Evolutionary conservation across 495 filamentous ascomycete species (phyloP), one percentile per base, ranked within the genome.

Genomic region (Daldinia decipiens): DNA sequence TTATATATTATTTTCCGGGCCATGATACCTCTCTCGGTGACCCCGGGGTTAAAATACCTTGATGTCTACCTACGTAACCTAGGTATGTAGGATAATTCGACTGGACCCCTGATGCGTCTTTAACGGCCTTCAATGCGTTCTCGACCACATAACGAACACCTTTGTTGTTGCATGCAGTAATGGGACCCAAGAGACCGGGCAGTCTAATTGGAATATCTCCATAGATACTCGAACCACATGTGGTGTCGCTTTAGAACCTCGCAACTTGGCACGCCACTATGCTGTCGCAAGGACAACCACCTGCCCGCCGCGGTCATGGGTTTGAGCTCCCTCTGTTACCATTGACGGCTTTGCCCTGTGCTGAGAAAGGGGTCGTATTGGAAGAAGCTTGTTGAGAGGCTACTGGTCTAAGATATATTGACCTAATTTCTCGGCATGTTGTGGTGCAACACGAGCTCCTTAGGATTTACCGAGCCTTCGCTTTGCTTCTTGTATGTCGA

Each of bases 291-390:
- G 40, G 54, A 60, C 56, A 19, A 4, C 27, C 39, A 57, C 54
- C 38, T 38, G 9, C 29, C 63, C 47, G 8, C 12, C 34, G 19
- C 17, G 11, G 43, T 24, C 17, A 47, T 47, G 26, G 17, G 52
- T 13, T 12, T 53, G 27, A 36, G 31, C 29, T 21, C 38, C 19
- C 1, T 43, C 6, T 56, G 24, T 24, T n/a, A 17, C 9, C 11
- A 3, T 52, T 29, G 43, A 12, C 34, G 36, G 50, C 38, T 34
- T 36, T 15, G 17, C 12, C 13, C 13, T 7, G 29, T 29, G 50
- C 70, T 34, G 34, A 66, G 61, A 71, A 67, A 58, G 57, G 53
- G 43, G 43, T 34, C 62, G 50, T 57, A 32, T 62, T 66, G 43
- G 53, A 62, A 26, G 34, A 58, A 59, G 40, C 67, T 61, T 65